Percentiles rank a stretch among this genome's conserved stretches.
These are phyloP conservation scores for Myxozyma geophila DNA, from an alignment of 805 yeast genomes.

Conservation along the genomic window DNA sequence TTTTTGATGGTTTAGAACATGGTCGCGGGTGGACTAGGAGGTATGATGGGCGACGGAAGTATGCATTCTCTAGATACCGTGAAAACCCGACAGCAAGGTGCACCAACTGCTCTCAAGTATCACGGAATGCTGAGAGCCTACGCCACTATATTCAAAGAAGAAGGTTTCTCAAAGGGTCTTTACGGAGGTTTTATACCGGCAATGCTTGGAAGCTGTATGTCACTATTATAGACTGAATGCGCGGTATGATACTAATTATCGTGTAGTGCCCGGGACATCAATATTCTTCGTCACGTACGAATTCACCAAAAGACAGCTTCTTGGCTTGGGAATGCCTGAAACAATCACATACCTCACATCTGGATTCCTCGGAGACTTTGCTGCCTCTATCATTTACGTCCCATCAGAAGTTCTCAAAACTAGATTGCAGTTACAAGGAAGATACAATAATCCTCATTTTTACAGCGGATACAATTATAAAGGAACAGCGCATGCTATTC, in stretches of 20 bases:
- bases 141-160: constrained; percentile 73
- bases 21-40: constrained; percentile 94
- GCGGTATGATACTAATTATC: background rate
- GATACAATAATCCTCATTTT: constrained; percentile 76
- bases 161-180: constrained; percentile 81
- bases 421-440: constrained; percentile 89
- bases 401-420: constrained; percentile 96
- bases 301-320: constrained; percentile 69
- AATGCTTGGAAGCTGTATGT: constrained; percentile 68
- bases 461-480: constrained; percentile 84
- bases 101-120: constrained; percentile 69
- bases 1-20: constrained; percentile 52
- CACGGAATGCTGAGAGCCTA: constrained; percentile 77
- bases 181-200: constrained; percentile 95
- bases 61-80: constrained; percentile 98
- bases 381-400: constrained; percentile 84
- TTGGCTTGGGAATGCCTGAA: constrained; percentile 70
- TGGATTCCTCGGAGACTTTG: constrained; percentile 93
- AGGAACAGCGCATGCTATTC: constrained; percentile 72
- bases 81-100: constrained; percentile 97
- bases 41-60: constrained; percentile 84
- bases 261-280: constrained; percentile 81
- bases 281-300: constrained; percentile 94
- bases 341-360: constrained; percentile 79
- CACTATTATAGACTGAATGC: background rate